Base-by-base conservation (phyloP, 139 green algal genomes). In the Edaphochlamys debaryana region DNA sequence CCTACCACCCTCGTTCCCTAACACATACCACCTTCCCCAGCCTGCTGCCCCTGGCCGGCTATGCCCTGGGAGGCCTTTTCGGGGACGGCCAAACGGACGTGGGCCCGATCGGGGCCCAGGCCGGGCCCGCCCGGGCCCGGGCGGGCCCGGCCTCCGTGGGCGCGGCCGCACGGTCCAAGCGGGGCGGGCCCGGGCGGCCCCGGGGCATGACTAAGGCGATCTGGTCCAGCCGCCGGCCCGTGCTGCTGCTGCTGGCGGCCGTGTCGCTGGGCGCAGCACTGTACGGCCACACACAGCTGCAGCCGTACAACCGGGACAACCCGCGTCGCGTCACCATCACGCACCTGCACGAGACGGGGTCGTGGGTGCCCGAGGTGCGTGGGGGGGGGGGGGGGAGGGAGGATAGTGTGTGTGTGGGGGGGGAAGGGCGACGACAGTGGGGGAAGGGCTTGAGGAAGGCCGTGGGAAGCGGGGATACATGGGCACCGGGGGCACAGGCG, bases 11-110 rank as follows among this genome's bases (percentile, higher is more conserved):
- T n/a, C n/a, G n/a, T n/a, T n/a, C n/a, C n/a, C n/a, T n/a, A n/a
- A n/a, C n/a, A n/a, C 45, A 54, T 13, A 9, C 45, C 64, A 82
- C 71, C 37, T 83, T 71, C 54, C 60, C 66, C 41, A 79, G 52
- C 23, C 52, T 89, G 85, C 79, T 89, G 72, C 79, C 79, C 52
- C 50, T 89, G 19, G 11, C 75, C 1, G 77, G 60, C 2, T 81
- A 81, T 37, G 75, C 75, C 0, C 41, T 81, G 22, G 75, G 75
- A 23, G 75, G 58, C 2, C 42, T 71, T 40, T 23, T 50, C 15
- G 66, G 27, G n/a, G 40, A 17, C 48, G 41, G 69, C 48, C 25
- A 22, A 30, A 77, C 30, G 27, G 22, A n/a, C n/a, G n/a, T n/a
- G n/a, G n/a, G n/a, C n/a, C n/a, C n/a, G n/a, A n/a, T n/a, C n/a